These are phyloP conservation scores for Pseudozyma sp. DNA, from an alignment of 1,284 basidiomycete genomes.

Conservation along the genomic window DNA sequence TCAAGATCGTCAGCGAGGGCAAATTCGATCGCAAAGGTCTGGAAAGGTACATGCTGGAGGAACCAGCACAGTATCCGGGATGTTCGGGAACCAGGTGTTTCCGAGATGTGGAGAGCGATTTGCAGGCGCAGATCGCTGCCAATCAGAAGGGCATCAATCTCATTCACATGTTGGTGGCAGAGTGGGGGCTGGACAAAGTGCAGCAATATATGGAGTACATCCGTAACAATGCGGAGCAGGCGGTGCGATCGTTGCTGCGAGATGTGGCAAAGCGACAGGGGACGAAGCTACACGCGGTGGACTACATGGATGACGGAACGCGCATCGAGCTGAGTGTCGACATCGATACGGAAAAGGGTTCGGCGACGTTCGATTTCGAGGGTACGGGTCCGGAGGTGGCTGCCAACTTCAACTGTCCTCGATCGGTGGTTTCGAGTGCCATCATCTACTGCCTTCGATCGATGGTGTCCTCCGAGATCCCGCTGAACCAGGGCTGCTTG, in stretches of 20 bases:
- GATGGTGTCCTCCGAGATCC: conserved; percentile 91
- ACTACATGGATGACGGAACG: conserved; percentile 70
- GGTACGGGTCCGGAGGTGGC: conserved; percentile 85
- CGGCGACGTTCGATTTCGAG: conserved; percentile 87
- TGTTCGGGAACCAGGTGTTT: conserved; percentile 71
- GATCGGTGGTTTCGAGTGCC: conserved; percentile 85
- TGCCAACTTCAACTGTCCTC: conserved; percentile 84
- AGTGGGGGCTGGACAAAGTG: conserved; percentile 86
- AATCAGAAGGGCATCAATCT: conserved; percentile 84
- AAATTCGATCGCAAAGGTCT: conserved; percentile 82
- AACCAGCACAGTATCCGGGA: conserved; percentile 79
- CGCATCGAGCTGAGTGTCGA: conserved; percentile 83
- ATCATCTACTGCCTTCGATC: conserved; percentile 93
- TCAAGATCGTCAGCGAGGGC: conserved; percentile 90
- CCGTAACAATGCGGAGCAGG: conserved; percentile 86
- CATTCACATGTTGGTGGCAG: conserved; percentile 77
- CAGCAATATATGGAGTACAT: conserved; percentile 75
- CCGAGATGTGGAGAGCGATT: conserved; percentile 87
- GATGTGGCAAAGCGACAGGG: conserved; percentile 78
- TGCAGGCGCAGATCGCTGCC: conserved; percentile 95
- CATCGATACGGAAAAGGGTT: conserved; percentile 81
- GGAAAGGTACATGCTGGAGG: conserved; percentile 83
- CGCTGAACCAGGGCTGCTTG: conserved; percentile 91
- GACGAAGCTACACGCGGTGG: conserved; percentile 78
- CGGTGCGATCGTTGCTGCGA: conserved; percentile 84